Conservation (phyloP, 139 green algal species). For the Deuterostichococcus epilithicus region DNA sequence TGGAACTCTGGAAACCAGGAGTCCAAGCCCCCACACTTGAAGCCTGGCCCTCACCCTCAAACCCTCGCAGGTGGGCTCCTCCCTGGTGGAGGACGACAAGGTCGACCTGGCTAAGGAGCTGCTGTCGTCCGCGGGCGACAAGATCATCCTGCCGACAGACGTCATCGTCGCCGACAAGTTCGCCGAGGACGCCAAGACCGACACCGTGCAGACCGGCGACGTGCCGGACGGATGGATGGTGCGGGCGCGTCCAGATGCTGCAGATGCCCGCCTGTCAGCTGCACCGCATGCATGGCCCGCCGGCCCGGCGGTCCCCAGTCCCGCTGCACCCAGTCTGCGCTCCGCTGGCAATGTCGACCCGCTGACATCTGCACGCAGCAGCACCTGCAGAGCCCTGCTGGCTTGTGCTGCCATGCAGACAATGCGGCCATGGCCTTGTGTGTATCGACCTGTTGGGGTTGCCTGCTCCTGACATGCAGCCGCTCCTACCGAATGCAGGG, state of each 20-base stretch:
- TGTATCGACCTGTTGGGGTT: no score
- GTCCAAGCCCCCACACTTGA: no score
- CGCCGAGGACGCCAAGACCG: conserved; percentile 78
- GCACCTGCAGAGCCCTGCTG: no score
- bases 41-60: no score
- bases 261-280: conserved; percentile 5
- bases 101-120: conserved; percentile 94
- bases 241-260: neutral
- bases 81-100: conserved; percentile 99
- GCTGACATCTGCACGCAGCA: no score
- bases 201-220: conserved; percentile 66
- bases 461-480: no score
- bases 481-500: conserved; percentile 39
- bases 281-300: neutral
- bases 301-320: no score
- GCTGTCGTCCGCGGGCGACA: conserved; percentile 75
- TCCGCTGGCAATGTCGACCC: no score
- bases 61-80: conserved; percentile 76
- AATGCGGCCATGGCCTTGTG: no score
- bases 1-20: no score
- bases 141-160: conserved; percentile 94
- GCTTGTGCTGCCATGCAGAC: no score
- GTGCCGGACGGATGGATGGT: conserved; percentile 98
- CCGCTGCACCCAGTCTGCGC: no score
- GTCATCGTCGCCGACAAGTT: conserved; percentile 97